Evolutionary conservation across 129 eudicot species (phyloP).

Genomic region (Flaveria sonorensis): DNA sequence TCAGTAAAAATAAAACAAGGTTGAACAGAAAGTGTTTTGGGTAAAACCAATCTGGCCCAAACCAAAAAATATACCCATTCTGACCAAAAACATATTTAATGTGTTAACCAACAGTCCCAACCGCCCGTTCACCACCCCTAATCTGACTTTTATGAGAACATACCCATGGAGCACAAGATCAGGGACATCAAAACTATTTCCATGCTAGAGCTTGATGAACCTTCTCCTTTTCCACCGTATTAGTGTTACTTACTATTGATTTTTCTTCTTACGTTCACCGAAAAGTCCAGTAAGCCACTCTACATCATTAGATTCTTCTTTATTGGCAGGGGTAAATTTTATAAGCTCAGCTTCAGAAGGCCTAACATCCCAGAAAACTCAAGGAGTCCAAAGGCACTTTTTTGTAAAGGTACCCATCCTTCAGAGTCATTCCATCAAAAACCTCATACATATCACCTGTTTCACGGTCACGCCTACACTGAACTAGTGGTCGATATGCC

Average conservation of each 20-base stretch:
- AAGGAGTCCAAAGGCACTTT: constrained; percentile 65
- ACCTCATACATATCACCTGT: constrained; percentile 65
- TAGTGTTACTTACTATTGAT: constrained; percentile 32
- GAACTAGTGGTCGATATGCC: constrained; percentile 84
- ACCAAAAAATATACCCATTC: not conserved
- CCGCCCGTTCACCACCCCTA: not conserved
- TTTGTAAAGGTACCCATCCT: constrained; percentile 89
- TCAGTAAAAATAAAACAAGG: not conserved
- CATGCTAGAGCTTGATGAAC: constrained; percentile 48
- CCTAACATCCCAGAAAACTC: constrained; percentile 61
- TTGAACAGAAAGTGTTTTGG: not conserved
- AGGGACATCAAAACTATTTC: constrained; percentile 58
- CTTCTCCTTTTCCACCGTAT: constrained; percentile 70
- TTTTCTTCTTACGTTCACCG: constrained; percentile 61
- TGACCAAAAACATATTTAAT: not conserved
- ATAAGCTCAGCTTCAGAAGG: constrained; percentile 81
- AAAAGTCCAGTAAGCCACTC: constrained; percentile 83
- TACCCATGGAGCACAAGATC: constrained; percentile 88
- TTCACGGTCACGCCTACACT: constrained; percentile 70
- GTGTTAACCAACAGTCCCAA: not conserved
- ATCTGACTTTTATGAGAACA: constrained; percentile 17
- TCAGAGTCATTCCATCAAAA: constrained; percentile 82
- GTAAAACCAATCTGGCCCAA: not conserved
- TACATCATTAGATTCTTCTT: constrained; percentile 57
- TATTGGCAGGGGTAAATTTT: constrained; percentile 57